Conservation (phyloP, 805 yeast species). For the Saccharomycopsis schoenii region DNA sequence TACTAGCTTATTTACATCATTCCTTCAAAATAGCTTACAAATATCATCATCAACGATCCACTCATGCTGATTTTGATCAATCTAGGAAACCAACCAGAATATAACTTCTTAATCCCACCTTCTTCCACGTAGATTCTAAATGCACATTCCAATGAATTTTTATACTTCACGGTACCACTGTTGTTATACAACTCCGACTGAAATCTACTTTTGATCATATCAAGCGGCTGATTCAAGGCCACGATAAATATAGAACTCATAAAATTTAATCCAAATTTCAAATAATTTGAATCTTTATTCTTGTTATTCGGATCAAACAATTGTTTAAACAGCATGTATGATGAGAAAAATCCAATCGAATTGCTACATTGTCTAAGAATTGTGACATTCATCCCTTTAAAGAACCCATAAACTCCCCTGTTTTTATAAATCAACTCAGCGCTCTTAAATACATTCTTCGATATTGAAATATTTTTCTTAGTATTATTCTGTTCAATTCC, state of each 20-base stretch:
- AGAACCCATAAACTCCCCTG: constrained; percentile 69
- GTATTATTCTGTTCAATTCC: constrained; percentile 12
- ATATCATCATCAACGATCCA: constrained; percentile 30
- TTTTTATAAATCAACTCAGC: constrained; percentile 57
- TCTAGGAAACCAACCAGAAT: constrained; percentile 59
- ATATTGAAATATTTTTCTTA: constrained; percentile 13
- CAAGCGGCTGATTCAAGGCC: constrained; percentile 77
- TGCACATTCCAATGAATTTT: constrained; percentile 50
- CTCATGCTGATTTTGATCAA: constrained; percentile 59
- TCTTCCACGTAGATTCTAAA: constrained; percentile 39
- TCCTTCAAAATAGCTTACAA: constrained; percentile 15
- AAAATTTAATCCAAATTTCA: constrained; percentile 28
- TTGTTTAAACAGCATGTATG: constrained; percentile 72
- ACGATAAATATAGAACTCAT: constrained; percentile 67
- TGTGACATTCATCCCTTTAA: constrained; percentile 80
- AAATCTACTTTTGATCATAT: constrained; percentile 77
- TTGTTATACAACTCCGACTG: constrained; percentile 42
- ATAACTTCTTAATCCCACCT: constrained; percentile 34
- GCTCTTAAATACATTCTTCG: constrained; percentile 43
- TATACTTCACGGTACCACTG: constrained; percentile 35
- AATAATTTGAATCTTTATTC: constrained; percentile 27
- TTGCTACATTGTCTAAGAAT: constrained; percentile 68
- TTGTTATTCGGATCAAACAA: constrained; percentile 43
- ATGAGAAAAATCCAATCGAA: constrained; percentile 74
- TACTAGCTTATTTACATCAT: neutral